Base-by-base conservation (phyloP, 345 rosid species). In the Salix exigua region DNA sequence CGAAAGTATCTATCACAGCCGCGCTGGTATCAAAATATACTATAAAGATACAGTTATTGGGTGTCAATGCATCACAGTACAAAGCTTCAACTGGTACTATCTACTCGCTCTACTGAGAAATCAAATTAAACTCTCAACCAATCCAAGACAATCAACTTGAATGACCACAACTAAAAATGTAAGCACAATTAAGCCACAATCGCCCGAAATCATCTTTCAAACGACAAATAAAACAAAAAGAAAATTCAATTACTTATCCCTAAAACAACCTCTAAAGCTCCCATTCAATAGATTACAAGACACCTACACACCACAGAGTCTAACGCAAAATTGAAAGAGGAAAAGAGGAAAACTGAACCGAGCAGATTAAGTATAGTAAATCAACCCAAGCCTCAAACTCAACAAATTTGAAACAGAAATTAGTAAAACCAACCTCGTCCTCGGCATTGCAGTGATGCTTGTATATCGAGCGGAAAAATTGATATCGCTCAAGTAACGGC, bases 381-480 rank as follows among this genome's bases (percentile, higher is more conserved):
- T 48, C 42, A 23, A 62, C 14, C 37, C 11, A 25, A 76, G 30
- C 30, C 72, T 37, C n/a, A 42, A 70, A 10, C n/a, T 19, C 25
- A 70, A 28, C 1, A 21, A 55, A 67, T 11, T 6, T 31, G 30
- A 23, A 40, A 48, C 19, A 66, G 25, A 44, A 75, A 62, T 11
- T 70, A 77, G 44, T 5, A 58, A 68, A 66, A 71, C 55, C 70
- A 62, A 90, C 94, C 92, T 86, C 92, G 69, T 90, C 94, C 77
- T 90, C 94, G 30, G 92, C 94, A 83, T 85, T 85, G 88, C 91
- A 90, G 84, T 90, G 94, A 77, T 90, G 89, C 85, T 83, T 88
- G 51, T 90, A 90, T 68, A 90, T 90, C 25, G 84, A 48, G 48
- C 92, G 87, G 42, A 90, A 76, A 62, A 90, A 86, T 69, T 81